Evolutionary conservation across 2,329 filamentous ascomycete genomes (phyloP), one percentile per base, ranked within the genome.

Genomic region (Coniella lustricola): DNA sequence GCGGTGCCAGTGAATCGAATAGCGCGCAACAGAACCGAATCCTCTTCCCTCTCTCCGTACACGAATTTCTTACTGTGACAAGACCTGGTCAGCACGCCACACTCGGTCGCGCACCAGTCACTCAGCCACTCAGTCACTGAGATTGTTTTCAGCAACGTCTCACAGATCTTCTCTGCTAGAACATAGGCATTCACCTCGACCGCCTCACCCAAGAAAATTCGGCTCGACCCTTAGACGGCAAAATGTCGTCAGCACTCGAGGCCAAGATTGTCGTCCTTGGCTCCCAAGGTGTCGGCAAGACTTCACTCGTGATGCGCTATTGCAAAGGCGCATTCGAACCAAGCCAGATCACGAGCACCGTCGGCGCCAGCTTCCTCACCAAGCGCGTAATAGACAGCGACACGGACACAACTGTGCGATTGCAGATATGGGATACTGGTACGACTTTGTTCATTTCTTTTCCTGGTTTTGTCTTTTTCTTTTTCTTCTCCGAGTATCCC

Each of bases 371-470:
- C 62, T 90, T 90, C 66, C 74, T 89, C 63, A 86, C 86, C 37
- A 90, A 90, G 68, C 81, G 84, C 60, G 83, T 90, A 52, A 75
- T 87, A 56, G 90, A 96, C 67, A 81, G 80, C 53, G 87, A 95
- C 63, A 87, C 85, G 18, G 87, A 91, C 59, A 93, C 89, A 1
- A 76, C 87, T 20, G 89, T 96, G 32, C 82, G 90, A n/a, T 74
- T 96, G 33, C 90, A 96, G 63, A 94, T 96, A 57, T 96, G 90
- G 90, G 90, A 96, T 64, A 96, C 90, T 31, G 89, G 77, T 80
- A 64, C 51, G 60, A 57, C 34, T 38, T 18, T 3, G 9, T 46
- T 33, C 32, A 31, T 17, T 21, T 22, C 14, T 42, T 25, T 31
- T 13, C 12, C 25, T 10, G 4, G 8, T n/a, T 9, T 16, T 25